A percentile compares a stretch with the other conserved stretches of the same genome.
Evolutionary conservation across 2,329 filamentous ascomycete species (phyloP).

Genomic region (Dactylellina parvicollis): DNA sequence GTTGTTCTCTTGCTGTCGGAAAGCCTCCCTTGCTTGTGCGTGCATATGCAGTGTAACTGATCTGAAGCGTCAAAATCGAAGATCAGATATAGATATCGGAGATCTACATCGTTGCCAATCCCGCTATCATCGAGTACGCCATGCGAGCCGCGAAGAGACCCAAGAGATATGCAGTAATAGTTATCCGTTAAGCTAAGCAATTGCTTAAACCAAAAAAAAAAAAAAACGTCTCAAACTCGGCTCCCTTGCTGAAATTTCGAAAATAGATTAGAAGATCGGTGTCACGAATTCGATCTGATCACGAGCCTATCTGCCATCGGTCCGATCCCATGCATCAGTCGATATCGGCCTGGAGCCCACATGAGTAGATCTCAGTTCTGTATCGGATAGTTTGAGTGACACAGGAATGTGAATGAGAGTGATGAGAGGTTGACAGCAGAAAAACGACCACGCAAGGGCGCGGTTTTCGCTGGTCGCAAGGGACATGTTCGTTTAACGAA

Average conservation of each 20-base stretch:
- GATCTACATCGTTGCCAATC: no score
- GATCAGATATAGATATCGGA: neutral
- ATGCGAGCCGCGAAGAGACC: no score
- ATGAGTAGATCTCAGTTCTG: neutral
- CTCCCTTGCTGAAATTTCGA: conserved; percentile 1
- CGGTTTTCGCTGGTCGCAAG: neutral
- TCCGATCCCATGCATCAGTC: neutral
- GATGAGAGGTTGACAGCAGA: neutral
- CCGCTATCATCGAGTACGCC: no score
- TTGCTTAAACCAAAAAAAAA: no score
- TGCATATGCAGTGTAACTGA: neutral
- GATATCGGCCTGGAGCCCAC: neutral
- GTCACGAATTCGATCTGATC: neutral
- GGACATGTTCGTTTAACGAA: neutral
- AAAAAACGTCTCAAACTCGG: no score
- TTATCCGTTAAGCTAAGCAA: no score
- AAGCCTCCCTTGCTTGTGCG: no score
- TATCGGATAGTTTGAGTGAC: neutral
- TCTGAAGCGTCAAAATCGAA: neutral
- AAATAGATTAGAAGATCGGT: neutral
- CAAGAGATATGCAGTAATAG: no score
- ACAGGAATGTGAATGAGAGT: neutral
- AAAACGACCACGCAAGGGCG: neutral
- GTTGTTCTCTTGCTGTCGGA: no score
- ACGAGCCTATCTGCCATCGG: neutral